A percentile compares a stretch with the other conserved stretches of the same genome.
phyloP scores from a whole-genome alignment of 2,329 filamentous ascomycete species.

The Fusarium sp. region DNA sequence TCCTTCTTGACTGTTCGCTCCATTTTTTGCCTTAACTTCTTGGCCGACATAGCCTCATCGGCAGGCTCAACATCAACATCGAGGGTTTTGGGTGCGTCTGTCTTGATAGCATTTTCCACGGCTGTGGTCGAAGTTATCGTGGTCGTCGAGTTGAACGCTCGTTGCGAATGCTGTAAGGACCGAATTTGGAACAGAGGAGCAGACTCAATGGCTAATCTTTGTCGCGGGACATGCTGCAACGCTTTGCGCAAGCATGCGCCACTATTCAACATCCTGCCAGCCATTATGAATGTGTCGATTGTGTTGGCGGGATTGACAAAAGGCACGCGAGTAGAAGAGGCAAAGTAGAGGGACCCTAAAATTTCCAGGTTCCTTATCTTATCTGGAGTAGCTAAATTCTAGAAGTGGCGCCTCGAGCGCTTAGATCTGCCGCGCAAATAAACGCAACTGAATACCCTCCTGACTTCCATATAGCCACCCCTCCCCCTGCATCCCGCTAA shows the following conservation, averaged over 20 bases:
- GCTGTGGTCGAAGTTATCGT: conserved; percentile 2
- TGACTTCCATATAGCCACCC: conserved; percentile 29
- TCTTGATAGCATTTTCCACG: conserved; percentile 4
- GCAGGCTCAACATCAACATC: conserved; percentile 24
- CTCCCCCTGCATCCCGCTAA: conserved; percentile 23
- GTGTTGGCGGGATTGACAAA: background rate
- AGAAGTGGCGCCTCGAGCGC: conserved; percentile 9
- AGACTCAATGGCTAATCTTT: conserved; percentile 19
- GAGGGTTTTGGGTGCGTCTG: conserved; percentile 47
- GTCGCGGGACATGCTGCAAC: conserved; percentile 34
- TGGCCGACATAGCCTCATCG: conserved; percentile 33
- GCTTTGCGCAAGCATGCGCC: conserved; percentile 50
- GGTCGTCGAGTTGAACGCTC: conserved; percentile 33
- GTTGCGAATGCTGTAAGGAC: conserved; percentile 25
- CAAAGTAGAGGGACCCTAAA: conserved; percentile 1
- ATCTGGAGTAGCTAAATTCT: conserved; percentile 29
- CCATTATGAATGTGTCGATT: conserved; percentile 40
- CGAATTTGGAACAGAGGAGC: conserved; percentile 20
- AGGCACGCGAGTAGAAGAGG: background rate
- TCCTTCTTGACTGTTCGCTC: conserved; percentile 67
- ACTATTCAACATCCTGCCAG: conserved; percentile 49
- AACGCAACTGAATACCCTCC: background rate
- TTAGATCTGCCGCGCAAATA: conserved; percentile 30
- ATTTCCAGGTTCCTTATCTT: conserved; percentile 45
- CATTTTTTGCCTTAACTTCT: conserved; percentile 49